Base-by-base conservation (phyloP, 139 green algal species). In the Axilococcus clingmanii region DNA sequence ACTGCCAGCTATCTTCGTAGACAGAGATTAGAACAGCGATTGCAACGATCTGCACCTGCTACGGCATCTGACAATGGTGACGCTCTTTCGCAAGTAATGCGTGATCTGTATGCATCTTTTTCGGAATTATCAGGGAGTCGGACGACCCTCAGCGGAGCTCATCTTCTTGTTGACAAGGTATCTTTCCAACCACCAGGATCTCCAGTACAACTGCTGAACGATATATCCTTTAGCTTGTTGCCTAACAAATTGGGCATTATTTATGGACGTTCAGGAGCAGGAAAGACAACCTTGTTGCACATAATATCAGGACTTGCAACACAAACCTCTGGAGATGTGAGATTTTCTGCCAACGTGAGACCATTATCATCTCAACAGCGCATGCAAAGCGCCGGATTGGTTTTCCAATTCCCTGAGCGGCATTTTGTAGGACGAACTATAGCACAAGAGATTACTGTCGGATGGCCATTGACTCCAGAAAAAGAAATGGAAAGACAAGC, bases 321-420 rank as follows among this genome's bases (percentile, higher is more conserved):
- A 43, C 68, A 71, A 55, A 80, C 61, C 7, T 45, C 46, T 2
- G 84, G 84, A 14, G 28, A 44, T 17, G 66, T 76, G 28, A 54
- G 65, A 29, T 47, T 61, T 19, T 53, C 59, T 41, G 49, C 60
- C 6, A 32, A 36, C 4, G 24, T 16, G 1, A 20, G 7, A 9
- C 27, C 44, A 1, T 22, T 61, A 36, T 28, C 38, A 1, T 28
- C 37, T 0, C 27, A 55, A 23, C 45, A 52, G 25, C 59, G 75
- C 16, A 53, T 66, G 36, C 40, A 59, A 29, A 49, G 73, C 30
- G 72, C 82, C 11, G 88, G 89, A 0, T 61, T 97, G 19, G 86
- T 96, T 19, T 97, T 97, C 52, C 89, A 97, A 74, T 96, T 96
- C 51, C 89, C 89, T 4, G 86, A 96, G 77, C 73, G 89, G 23